Conservation (phyloP, 2,329 filamentous ascomycete species). For the Fusarium pseudoanthophilum region DNA sequence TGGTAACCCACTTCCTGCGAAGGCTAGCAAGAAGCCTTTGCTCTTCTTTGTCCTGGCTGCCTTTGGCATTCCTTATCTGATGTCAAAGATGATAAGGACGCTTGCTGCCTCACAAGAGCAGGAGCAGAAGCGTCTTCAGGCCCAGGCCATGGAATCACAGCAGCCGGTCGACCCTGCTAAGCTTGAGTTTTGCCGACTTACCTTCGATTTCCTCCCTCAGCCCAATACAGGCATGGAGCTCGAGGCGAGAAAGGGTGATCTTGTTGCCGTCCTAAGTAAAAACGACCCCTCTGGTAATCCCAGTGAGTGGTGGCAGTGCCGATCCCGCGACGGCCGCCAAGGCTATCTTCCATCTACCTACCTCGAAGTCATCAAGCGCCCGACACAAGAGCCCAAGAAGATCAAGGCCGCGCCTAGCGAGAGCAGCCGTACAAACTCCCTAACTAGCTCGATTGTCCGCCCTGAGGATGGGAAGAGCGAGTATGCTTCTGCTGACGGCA, state of each 20-base stretch:
- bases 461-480: constrained; percentile 60
- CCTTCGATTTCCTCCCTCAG: constrained; percentile 94
- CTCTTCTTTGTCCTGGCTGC: constrained; percentile 95
- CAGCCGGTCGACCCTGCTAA: constrained; percentile 83
- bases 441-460: constrained; percentile 57
- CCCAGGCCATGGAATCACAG: constrained; percentile 62
- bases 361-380: constrained; percentile 76
- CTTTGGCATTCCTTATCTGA: constrained; percentile 94
- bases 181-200: constrained; percentile 93
- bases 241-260: constrained; percentile 91
- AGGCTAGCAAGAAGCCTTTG: constrained; percentile 92
- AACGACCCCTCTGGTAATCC: constrained; percentile 90
- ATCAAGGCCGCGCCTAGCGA: constrained; percentile 63
- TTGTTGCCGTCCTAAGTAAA: constrained; percentile 93
- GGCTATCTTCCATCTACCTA: constrained; percentile 94
- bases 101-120: constrained; percentile 87
- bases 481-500: constrained; percentile 64
- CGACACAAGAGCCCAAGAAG: constrained; percentile 61
- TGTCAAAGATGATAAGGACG: constrained; percentile 93
- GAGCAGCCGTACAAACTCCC: constrained; percentile 59
- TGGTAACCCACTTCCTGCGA: constrained; percentile 72
- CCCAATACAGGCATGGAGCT: constrained; percentile 79
- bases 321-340: constrained; percentile 87
- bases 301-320: constrained; percentile 97
- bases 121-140: constrained; percentile 70